These are phyloP conservation scores for Lasiosphaeria miniovina DNA, from an alignment of 495 filamentous ascomycete species.

Conservation along the genomic window DNA sequence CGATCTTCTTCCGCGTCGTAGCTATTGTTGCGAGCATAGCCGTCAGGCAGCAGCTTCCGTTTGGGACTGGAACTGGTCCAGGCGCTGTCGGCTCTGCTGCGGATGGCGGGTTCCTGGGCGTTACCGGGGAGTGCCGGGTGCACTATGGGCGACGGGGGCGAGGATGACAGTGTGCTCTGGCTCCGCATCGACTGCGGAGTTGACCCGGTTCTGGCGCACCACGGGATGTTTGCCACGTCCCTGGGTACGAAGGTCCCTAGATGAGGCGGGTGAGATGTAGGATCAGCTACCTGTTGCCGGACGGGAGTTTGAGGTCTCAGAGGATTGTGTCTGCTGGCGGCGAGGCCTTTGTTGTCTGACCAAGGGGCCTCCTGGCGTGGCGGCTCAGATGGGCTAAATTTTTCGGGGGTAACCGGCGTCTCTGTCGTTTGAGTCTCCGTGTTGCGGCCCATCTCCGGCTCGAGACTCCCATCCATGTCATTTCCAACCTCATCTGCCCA, in stretches of 20 bases:
- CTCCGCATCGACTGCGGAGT: constrained; percentile 10
- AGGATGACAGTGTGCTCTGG: constrained; percentile 9
- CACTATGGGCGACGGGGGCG: constrained; percentile 3
- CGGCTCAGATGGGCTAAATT: neutral
- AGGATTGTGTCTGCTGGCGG: constrained; percentile 8
- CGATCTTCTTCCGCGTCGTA: constrained; percentile 1
- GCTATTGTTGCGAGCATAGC: neutral
- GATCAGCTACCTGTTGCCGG: neutral
- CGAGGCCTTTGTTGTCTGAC: neutral
- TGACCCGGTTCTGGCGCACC: constrained; percentile 14
- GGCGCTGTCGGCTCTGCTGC: neutral
- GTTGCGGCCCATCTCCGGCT: neutral
- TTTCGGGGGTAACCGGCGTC: constrained; percentile 1
- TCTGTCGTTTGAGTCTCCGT: neutral
- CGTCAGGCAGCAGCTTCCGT: no score
- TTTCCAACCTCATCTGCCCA: no score
- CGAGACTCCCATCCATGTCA: no score
- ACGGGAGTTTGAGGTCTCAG: constrained; percentile 19
- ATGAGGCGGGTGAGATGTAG: neutral
- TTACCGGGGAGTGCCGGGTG: neutral
- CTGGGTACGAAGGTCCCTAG: constrained; percentile 11
- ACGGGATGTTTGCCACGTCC: constrained; percentile 2
- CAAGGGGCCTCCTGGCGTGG: constrained; percentile 4
- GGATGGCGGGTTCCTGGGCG: constrained; percentile 9
- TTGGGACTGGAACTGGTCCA: neutral